Percentiles rank a stretch among this genome's conserved stretches.
These are phyloP conservation scores for Pigoraptor vietnamica DNA, from an alignment of 78 protist species.

Conservation along the genomic window DNA sequence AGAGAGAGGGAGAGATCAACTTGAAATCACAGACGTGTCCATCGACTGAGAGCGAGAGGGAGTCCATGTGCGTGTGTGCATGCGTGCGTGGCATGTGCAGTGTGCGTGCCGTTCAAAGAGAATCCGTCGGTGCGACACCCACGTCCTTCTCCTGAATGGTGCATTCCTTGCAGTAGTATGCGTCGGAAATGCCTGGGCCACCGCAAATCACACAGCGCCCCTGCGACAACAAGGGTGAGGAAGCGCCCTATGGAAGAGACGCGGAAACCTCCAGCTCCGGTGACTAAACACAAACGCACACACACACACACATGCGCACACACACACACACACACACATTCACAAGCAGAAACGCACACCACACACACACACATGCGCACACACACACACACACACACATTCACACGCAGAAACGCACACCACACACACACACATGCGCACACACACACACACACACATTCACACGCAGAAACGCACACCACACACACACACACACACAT, in stretches of 20 bases:
- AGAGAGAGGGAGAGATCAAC: too few species aligned
- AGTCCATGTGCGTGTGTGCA: not conserved
- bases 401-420: too few species aligned
- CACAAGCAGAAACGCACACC: too few species aligned
- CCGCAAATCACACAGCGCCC: constrained; percentile 86
- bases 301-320: not conserved
- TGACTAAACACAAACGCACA: not conserved
- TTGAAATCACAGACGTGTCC: too few species aligned
- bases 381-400: too few species aligned
- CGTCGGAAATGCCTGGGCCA: constrained; percentile 82
- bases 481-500: too few species aligned
- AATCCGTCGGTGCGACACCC: not conserved
- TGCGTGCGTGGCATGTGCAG: not conserved
- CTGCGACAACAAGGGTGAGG: not conserved
- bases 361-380: too few species aligned
- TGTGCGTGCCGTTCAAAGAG: not conserved
- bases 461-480: too few species aligned
- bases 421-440: too few species aligned
- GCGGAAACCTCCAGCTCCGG: not conserved
- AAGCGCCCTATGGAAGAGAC: not conserved
- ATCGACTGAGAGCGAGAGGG: too few species aligned
- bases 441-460: too few species aligned
- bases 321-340: not conserved
- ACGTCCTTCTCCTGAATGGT: constrained; percentile 86
- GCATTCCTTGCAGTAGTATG: constrained; percentile 91